A percentile compares a stretch with the other conserved stretches of the same genome.
Evolutionary conservation across 371 early-diverging fungal species (phyloP).

Genomic region (Apophysomyces elegans): DNA sequence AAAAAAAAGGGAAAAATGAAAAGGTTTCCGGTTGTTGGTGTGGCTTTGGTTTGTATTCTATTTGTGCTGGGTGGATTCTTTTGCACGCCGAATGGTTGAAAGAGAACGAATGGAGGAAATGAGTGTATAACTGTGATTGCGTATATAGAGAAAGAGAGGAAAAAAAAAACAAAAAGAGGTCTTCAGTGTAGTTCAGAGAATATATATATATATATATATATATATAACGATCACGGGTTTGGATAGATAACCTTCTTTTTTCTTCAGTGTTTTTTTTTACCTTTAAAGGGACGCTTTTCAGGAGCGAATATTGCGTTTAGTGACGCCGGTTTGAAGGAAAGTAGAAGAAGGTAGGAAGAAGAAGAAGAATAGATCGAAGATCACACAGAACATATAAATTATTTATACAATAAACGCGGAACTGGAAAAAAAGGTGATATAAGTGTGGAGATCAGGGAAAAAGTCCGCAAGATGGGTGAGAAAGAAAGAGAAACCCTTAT

Average conservation of each 20-base stretch:
- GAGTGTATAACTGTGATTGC: not conserved
- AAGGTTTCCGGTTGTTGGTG: not conserved
- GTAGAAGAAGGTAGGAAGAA: not conserved
- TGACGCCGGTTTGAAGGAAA: not conserved
- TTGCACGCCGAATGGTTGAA: not conserved
- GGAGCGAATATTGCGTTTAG: not conserved
- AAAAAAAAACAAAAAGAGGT: constrained; percentile 7
- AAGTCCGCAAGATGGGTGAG: not conserved
- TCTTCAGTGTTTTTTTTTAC: not conserved
- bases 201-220: not conserved
- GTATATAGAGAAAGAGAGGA: not conserved
- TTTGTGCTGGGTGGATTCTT: not conserved
- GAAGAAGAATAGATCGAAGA: not conserved
- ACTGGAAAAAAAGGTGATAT: too few species aligned
- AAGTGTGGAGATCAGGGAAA: too few species aligned
- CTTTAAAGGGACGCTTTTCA: constrained; percentile 8
- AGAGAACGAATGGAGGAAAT: constrained; percentile 5
- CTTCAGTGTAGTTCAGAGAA: not conserved
- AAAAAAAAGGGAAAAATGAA: not conserved
- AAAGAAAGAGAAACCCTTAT: not conserved
- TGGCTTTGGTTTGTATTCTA: constrained; percentile 2
- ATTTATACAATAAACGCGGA: too few species aligned
- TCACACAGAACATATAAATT: too few species aligned
- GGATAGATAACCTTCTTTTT: not conserved
- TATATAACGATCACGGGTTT: constrained; percentile 1